phyloP scores from a whole-genome alignment of 441 rosid species.

The Metrosideros polymorpha region DNA sequence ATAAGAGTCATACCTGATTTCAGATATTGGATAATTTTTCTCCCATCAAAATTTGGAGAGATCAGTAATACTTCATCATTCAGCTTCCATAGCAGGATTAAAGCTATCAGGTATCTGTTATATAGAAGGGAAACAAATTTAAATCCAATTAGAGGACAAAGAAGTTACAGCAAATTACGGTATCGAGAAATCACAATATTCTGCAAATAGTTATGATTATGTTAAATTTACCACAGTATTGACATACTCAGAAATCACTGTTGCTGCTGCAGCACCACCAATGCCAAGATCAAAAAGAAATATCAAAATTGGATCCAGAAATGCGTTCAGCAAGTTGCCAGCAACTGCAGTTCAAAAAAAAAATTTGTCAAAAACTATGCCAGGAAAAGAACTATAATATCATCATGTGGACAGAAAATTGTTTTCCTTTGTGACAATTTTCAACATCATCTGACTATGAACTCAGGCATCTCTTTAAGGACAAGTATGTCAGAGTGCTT shows the following conservation, averaged over 20 bases:
- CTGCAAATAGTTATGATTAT: slow-evolving; percentile 8
- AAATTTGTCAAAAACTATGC: neutral
- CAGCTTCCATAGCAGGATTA: slow-evolving; percentile 77
- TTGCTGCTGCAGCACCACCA: slow-evolving; percentile 83
- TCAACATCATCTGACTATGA: neutral
- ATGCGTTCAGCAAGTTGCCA: slow-evolving; percentile 69
- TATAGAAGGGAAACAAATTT: neutral
- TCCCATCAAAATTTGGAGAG: slow-evolving; percentile 64
- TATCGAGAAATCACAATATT: neutral
- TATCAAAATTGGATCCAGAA: slow-evolving; percentile 73
- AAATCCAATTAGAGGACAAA: neutral
- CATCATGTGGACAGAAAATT: neutral
- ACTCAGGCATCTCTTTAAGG: neutral
- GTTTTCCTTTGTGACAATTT: neutral
- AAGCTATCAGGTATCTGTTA: slow-evolving; percentile 73
- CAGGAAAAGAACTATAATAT: neutral
- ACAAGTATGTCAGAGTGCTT: neutral
- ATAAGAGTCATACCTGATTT: slow-evolving; percentile 53
- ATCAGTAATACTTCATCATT: slow-evolving; percentile 57
- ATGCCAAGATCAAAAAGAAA: slow-evolving; percentile 61
- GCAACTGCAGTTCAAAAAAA: slow-evolving; percentile 20
- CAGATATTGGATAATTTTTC: slow-evolving; percentile 46
- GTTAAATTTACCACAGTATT: slow-evolving; percentile 56
- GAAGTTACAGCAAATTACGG: neutral
- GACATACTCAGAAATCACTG: slow-evolving; percentile 97